These are phyloP conservation scores for Vigna unguiculata DNA, from an alignment of 306 rosid genomes.

Conservation along the genomic window DNA sequence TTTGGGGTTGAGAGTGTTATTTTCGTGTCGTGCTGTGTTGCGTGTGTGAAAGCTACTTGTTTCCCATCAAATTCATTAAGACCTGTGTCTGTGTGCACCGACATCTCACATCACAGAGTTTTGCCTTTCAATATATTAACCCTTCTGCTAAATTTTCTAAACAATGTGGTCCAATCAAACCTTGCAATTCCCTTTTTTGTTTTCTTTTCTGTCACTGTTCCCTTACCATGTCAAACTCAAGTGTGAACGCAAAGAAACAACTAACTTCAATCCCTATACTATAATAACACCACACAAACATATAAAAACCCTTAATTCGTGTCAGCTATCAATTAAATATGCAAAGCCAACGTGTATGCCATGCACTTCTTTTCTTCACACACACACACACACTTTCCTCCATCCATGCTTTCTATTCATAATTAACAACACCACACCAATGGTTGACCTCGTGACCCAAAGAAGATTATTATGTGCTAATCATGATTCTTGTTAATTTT, in stretches of 20 bases:
- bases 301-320: background rate
- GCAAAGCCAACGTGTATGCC: conserved; percentile 27
- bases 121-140: background rate
- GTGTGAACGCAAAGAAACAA: background rate
- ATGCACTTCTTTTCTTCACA: conserved; percentile 27
- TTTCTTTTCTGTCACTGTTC: background rate
- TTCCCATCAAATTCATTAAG: background rate
- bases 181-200: background rate
- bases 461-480: too few species aligned
- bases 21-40: too few species aligned
- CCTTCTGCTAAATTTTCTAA: background rate
- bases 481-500: too few species aligned
- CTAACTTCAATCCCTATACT: background rate
- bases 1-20: background rate
- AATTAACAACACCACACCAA: too few species aligned
- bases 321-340: conserved; percentile 1
- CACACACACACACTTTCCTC: conserved; percentile 4
- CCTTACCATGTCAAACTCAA: background rate
- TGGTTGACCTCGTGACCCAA: too few species aligned
- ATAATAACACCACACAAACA: too few species aligned
- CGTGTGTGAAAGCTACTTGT: background rate
- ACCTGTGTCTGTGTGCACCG: background rate
- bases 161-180: conserved; percentile 25
- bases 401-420: background rate
- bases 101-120: background rate